These are phyloP conservation scores for Nigrospora sphaerica DNA, from an alignment of 2,329 filamentous ascomycete species.

Conservation along the genomic window DNA sequence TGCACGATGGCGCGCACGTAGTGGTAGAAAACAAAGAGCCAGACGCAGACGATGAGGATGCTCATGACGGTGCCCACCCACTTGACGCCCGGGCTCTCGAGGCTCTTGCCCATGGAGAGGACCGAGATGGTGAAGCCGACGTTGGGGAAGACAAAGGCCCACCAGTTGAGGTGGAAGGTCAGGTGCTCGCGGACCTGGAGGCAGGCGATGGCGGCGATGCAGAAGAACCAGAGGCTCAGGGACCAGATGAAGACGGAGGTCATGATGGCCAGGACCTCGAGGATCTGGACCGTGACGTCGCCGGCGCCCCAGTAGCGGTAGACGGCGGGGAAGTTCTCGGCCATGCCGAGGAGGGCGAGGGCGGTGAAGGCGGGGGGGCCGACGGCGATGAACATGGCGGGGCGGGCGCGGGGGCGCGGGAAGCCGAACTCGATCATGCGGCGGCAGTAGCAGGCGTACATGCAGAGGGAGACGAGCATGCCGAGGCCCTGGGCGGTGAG, in stretches of 20 bases:
- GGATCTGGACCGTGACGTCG: slow-evolving; percentile 18
- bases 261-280: slow-evolving; percentile 31
- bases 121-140: slow-evolving; percentile 54
- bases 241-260: slow-evolving; percentile 37
- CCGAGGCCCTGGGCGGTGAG: slow-evolving; percentile 36
- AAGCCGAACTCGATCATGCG: slow-evolving; percentile 32
- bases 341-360: slow-evolving; percentile 38
- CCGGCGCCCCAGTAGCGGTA: slow-evolving; percentile 18
- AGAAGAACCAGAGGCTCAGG: slow-evolving; percentile 43
- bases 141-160: slow-evolving; percentile 61
- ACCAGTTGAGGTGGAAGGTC: slow-evolving; percentile 44
- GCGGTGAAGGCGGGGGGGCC: slow-evolving; percentile 36
- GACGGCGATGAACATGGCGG: slow-evolving; percentile 43
- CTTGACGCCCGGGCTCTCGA: slow-evolving; percentile 44
- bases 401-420: slow-evolving; percentile 27
- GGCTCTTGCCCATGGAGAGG: slow-evolving; percentile 46
- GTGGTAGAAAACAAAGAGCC: slow-evolving; percentile 42
- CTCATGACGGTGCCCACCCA: slow-evolving; percentile 50
- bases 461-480: slow-evolving; percentile 32
- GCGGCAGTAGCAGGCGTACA: slow-evolving; percentile 34
- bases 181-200: slow-evolving; percentile 18
- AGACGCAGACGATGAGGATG: slow-evolving; percentile 44
- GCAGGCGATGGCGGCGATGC: slow-evolving; percentile 21
- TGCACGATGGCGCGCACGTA: slow-evolving; percentile 42
- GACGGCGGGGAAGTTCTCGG: slow-evolving; percentile 19